Base-by-base conservation (phyloP, 179 eudicot genomes). In the Spinacia oleracea region DNA sequence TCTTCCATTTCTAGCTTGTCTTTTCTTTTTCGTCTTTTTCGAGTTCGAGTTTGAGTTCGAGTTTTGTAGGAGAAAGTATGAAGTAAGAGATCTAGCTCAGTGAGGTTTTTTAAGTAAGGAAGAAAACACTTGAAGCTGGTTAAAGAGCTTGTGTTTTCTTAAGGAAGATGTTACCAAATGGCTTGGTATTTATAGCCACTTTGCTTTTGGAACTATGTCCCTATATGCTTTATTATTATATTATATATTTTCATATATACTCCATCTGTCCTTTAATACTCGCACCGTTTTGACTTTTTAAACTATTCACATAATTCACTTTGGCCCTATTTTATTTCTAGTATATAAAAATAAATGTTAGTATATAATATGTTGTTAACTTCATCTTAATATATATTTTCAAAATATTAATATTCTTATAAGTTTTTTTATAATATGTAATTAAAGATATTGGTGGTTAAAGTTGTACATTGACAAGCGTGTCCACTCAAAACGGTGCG, bases 1-100 rank as follows among this genome's bases (percentile, higher is more conserved):
- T 84, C 86, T 66, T 86, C 89, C 89, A 86, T 86, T 23, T 77
- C 76, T n/a, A n/a, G n/a, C n/a, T 70, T 6, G 34, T 50, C 1
- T 51, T 27, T 27, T 29, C 16, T 66, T 73, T 2, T 31, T 25
- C 1, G 9, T 56, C 5, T 51, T 53, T 45, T 35, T 27, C 58
- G 40, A 21, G 12, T 23, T 34, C 12, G 43, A 14, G 20, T 2
- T 18, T 23, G 25, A 11, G 50, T 78, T 45, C n/a, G 46, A 42
- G 40, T 75, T 72, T 43, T 79, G 71, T 53, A 15, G 38, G 45
- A 27, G 63, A 40, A 42, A 29, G 15, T 14, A 45, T n/a, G 34
- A 12, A 48, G 10, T 59, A 60, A 60, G 60, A 23, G 75, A 31
- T 51, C 32, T 51, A 45, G 64, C 40, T 38, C 6, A 5, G 5